A percentile compares a stretch with the other conserved stretches of the same genome.
Conservation (phyloP, 768 basidiomycete genomes). For the Coprinopsis cinerea region DNA sequence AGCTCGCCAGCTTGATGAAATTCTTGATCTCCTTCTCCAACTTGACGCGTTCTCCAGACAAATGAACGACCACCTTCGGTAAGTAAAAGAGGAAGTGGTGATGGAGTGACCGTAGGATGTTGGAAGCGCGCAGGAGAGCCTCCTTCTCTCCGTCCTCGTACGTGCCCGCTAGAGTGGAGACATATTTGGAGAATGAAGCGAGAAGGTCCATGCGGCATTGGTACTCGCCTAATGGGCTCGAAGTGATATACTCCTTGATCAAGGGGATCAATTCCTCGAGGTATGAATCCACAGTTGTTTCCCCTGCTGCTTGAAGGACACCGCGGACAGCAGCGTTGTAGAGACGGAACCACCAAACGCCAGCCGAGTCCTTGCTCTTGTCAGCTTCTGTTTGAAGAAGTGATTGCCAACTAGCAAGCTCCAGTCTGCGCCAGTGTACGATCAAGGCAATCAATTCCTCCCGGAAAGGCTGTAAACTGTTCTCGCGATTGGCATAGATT, state of each 20-base stretch:
- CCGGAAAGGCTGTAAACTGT: constrained; percentile 66
- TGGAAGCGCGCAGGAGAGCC: constrained; percentile 44
- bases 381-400: constrained; percentile 68
- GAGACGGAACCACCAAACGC: constrained; percentile 81
- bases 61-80: constrained; percentile 35
- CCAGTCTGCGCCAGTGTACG: constrained; percentile 85
- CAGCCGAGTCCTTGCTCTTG: constrained; percentile 41
- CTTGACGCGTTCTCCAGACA: constrained; percentile 47
- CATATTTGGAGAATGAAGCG: constrained; percentile 55
- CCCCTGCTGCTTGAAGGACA: constrained; percentile 37
- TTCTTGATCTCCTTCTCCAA: constrained; percentile 79
- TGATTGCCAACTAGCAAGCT: constrained; percentile 81
- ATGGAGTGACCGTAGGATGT: constrained; percentile 56
- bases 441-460: constrained; percentile 64
- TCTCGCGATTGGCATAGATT: constrained; percentile 88
- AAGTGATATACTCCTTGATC: constrained; percentile 71
- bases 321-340: constrained; percentile 77
- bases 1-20: constrained; percentile 93
- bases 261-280: constrained; percentile 66
- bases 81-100: constrained; percentile 62
- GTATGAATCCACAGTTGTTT: constrained; percentile 40
- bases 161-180: constrained; percentile 27
- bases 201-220: constrained; percentile 60
- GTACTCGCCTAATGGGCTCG: constrained; percentile 84
- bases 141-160: constrained; percentile 24